Evolutionary conservation across 805 yeast genomes (phyloP), one percentile per base, ranked within the genome.

Genomic region (Metschnikowia borealis): DNA sequence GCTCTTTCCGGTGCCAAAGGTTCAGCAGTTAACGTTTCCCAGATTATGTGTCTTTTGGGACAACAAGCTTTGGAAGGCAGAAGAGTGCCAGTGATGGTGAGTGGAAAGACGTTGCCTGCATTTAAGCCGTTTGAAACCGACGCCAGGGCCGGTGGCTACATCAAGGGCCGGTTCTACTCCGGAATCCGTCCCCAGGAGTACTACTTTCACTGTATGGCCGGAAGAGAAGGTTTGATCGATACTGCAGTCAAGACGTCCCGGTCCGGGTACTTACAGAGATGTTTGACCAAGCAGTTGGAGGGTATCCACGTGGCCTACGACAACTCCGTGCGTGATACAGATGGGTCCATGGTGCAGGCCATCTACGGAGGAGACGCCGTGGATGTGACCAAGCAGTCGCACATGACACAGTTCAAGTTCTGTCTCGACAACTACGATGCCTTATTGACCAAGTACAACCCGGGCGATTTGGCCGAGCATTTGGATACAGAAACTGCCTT

Each of bases 201-300:
- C 73, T 94, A 91, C 68, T 94, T 95, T 94, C 99, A 94, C 75
- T 94, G 98, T 78, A 94, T 94, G 99, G 99, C 99, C 49, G 99
- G 99, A 73, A 87, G 99, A 78, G 99, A 94, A 78, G 99, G 99
- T 75, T 82, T 94, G 65, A 94, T 94, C 74, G 99, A 94, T 79
- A 94, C 99, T 53, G 99, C 99, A 46, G 99, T 94, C 57, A 94
- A 94, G 74, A 94, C 99, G 8, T 89, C 97, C 18, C 85, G 97
- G 73, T 91, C 98, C 53, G 99, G 99, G 66, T 94, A 94, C 73
- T 79, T 94, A 69, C 99, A 94, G 75, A 85, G 99, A 75, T 95
- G 99, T 81, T 80, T 94, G 72, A 94, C 96, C 52, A 94, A 94
- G 71, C 99, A 94, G 74, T 78, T 94, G 56, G 99, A 94, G 71